Percentiles rank a stretch among this genome's conserved stretches.
phyloP scores from a whole-genome alignment of 768 basidiomycete species.

The Lentinula detonsa region DNA sequence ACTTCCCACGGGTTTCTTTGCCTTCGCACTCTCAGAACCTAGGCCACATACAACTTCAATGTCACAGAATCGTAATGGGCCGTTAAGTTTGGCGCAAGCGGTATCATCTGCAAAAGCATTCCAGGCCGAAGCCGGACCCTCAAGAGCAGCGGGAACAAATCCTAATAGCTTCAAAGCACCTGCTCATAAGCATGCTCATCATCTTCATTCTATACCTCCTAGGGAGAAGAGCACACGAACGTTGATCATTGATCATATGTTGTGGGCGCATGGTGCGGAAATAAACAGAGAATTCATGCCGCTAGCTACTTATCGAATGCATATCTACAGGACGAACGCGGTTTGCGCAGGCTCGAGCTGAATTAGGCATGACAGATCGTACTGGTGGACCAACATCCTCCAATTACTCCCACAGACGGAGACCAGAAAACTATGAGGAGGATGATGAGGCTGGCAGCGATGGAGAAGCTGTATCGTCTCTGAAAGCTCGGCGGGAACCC shows the following conservation, averaged over 20 bases:
- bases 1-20: background rate
- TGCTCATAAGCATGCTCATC: constrained; percentile 85
- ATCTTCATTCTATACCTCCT: constrained; percentile 81
- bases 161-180: constrained; percentile 51
- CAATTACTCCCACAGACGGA: constrained; percentile 56
- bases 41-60: background rate
- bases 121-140: background rate
- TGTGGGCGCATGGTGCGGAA: constrained; percentile 66
- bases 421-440: constrained; percentile 75
- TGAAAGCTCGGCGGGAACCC: constrained; percentile 43
- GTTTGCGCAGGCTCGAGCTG: constrained; percentile 78
- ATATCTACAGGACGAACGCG: constrained; percentile 50
- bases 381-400: constrained; percentile 60
- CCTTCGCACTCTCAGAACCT: background rate
- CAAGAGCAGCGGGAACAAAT: constrained; percentile 4
- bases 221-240: constrained; percentile 86
- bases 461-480: constrained; percentile 48
- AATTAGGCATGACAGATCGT: constrained; percentile 81
- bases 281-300: background rate
- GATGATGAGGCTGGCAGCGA: constrained; percentile 64
- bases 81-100: constrained; percentile 1
- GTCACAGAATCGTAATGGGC: constrained; percentile 6
- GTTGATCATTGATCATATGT: constrained; percentile 81
- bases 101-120: constrained; percentile 1
- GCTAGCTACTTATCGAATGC: background rate